Percentiles rank a stretch among this genome's conserved stretches.
Evolutionary conservation across 1,284 basidiomycete species (phyloP).

Genomic region (Albatrellus sp.): DNA sequence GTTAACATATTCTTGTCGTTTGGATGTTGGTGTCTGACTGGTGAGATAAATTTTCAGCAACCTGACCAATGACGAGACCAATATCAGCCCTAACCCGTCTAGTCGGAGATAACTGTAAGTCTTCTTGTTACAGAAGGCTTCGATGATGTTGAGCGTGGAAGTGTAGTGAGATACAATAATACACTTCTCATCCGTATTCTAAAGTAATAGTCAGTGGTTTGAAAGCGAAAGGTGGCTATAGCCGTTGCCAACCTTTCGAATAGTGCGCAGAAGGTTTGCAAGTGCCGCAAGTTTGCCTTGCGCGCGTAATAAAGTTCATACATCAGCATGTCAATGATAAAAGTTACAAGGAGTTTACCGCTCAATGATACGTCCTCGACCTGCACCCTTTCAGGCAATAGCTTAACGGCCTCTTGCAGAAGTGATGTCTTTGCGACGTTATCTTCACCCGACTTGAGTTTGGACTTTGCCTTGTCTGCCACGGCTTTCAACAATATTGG

Average conservation of each 20-base stretch:
- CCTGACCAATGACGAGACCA: conserved; percentile 2
- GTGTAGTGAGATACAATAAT: conserved; percentile 87
- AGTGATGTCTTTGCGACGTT: conserved; percentile 30
- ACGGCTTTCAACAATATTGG: conserved; percentile 75
- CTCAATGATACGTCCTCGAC: conserved; percentile 67
- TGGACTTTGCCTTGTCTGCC: conserved; percentile 44
- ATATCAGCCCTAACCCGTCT: conserved; percentile 55
- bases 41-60: background rate
- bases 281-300: conserved; percentile 77
- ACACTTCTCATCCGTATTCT: conserved; percentile 84
- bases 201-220: conserved; percentile 5
- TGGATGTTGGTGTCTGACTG: conserved; percentile 69
- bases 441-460: conserved; percentile 20
- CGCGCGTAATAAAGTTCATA: conserved; percentile 4
- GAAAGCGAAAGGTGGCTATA: no score
- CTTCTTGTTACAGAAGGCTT: conserved; percentile 71
- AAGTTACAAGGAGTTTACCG: conserved; percentile 29
- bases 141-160: conserved; percentile 84
- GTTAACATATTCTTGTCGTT: conserved; percentile 78
- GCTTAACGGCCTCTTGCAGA: conserved; percentile 47
- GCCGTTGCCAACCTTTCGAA: conserved; percentile 39
- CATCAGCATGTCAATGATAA: background rate
- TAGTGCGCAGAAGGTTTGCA: conserved; percentile 54
- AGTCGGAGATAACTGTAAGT: conserved; percentile 76
- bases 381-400: conserved; percentile 53